A percentile compares a stretch with the other conserved stretches of the same genome.
Conservation (phyloP, 345 rosid species). For the Brassica cretica region DNA sequence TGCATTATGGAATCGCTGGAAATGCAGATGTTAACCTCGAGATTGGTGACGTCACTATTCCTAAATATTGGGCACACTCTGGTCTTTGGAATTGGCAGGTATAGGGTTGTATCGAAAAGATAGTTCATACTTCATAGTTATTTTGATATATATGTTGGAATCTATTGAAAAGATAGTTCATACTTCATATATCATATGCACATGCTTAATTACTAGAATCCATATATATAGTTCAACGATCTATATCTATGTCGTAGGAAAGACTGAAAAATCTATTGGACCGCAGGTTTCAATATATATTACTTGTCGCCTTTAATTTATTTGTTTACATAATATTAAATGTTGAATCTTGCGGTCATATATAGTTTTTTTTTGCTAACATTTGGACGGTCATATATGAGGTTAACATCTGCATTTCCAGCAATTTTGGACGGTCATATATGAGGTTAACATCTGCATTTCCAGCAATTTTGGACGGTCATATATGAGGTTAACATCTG, state of each 20-base stretch:
- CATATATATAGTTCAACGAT: no score
- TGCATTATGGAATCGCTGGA: conserved; percentile 81
- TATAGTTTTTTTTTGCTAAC: no score
- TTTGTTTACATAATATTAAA: neutral
- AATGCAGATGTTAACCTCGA: conserved; percentile 59
- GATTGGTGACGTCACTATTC: conserved; percentile 67
- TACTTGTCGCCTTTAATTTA: neutral
- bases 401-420: no score
- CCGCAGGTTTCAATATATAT: neutral
- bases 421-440: no score
- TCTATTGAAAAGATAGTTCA: neutral
- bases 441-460: no score
- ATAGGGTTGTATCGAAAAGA: neutral
- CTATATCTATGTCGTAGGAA: neutral
- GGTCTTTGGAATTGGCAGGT: conserved; percentile 90
- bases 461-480: no score
- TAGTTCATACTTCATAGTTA: neutral
- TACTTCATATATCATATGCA: no score
- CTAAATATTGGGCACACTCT: conserved; percentile 66
- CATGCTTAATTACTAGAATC: no score
- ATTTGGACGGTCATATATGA: no score
- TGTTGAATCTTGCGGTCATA: neutral
- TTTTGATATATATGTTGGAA: neutral
- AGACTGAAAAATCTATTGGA: neutral
- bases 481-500: no score